Conservation (phyloP, 768 basidiomycete species). For the Auriscalpium microsporum region DNA sequence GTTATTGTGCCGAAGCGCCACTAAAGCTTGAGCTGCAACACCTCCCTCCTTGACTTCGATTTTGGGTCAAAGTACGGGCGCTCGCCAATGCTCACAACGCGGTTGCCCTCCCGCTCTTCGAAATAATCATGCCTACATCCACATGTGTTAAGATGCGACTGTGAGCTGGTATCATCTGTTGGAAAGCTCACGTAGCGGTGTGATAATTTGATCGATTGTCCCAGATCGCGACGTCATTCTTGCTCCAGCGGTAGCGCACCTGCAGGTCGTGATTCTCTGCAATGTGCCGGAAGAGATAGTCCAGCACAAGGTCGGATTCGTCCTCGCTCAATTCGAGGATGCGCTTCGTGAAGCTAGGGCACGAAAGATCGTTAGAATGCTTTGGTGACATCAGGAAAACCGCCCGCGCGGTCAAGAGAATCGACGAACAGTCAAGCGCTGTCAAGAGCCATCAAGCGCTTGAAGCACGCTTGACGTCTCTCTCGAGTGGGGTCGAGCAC, state of each 20-base stretch:
- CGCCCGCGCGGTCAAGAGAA: no score
- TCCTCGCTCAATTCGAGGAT: slow-evolving; percentile 74
- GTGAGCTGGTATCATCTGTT: not conserved
- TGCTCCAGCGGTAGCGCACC: slow-evolving; percentile 70
- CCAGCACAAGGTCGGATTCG: slow-evolving; percentile 67
- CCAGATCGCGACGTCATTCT: slow-evolving; percentile 74
- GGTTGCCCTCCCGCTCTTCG: not conserved
- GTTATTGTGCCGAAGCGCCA: no score
- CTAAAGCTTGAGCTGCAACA: not conserved
- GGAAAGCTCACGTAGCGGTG: not conserved
- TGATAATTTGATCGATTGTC: slow-evolving; percentile 41
- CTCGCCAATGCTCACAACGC: slow-evolving; percentile 5
- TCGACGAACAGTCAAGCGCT: no score
- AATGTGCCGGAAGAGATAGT: slow-evolving; percentile 65
- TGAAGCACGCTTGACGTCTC: no score
- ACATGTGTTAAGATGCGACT: not conserved
- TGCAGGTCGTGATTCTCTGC: slow-evolving; percentile 64
- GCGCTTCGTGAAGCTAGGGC: slow-evolving; percentile 63
- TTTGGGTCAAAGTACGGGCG: slow-evolving; percentile 1
- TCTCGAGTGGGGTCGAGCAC: no score
- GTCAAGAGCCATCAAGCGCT: no score
- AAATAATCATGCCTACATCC: not conserved
- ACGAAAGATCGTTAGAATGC: no score
- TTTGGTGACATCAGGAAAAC: no score
- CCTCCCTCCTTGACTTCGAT: slow-evolving; percentile 1